Conservation (phyloP, 2,329 filamentous ascomycete genomes). For the Neonectria magnoliae region DNA sequence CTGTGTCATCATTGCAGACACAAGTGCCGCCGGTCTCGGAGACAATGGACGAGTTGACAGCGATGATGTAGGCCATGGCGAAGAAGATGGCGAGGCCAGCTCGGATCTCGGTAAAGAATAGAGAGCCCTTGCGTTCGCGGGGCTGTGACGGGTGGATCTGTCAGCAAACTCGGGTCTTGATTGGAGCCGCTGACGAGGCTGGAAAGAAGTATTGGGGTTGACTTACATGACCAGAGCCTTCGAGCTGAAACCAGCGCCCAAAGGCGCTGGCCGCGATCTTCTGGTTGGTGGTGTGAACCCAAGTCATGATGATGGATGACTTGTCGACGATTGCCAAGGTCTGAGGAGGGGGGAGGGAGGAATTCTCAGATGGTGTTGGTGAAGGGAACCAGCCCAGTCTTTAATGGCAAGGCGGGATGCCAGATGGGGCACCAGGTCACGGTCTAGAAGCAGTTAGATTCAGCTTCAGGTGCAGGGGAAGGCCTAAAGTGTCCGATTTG, state of each 20-base stretch:
- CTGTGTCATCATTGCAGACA: slow-evolving; percentile 67
- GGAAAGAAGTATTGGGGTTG: not conserved
- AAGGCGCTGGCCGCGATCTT: slow-evolving; percentile 72
- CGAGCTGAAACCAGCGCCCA: slow-evolving; percentile 80
- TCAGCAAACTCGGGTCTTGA: not conserved
- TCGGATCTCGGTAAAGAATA: slow-evolving; percentile 85
- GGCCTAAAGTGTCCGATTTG: slow-evolving; percentile 15
- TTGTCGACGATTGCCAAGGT: not conserved
- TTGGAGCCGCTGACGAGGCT: not conserved
- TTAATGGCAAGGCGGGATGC: slow-evolving; percentile 10
- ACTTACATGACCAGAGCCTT: slow-evolving; percentile 84
- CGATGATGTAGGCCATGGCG: slow-evolving; percentile 66
- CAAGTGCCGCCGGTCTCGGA: slow-evolving; percentile 79
- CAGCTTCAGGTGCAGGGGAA: slow-evolving; percentile 5
- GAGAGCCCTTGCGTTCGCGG: slow-evolving; percentile 76
- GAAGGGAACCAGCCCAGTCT: slow-evolving; percentile 7
- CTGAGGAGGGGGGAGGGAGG: not conserved
- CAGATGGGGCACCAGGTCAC: not conserved
- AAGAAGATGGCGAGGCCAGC: slow-evolving; percentile 86
- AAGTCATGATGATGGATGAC: slow-evolving; percentile 52
- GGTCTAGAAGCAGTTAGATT: slow-evolving; percentile 19
- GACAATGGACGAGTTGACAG: slow-evolving; percentile 63
- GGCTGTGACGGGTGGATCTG: slow-evolving; percentile 54
- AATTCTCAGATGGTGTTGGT: not conserved
- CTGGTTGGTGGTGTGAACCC: slow-evolving; percentile 61